Conservation (phyloP, 345 rosid genomes). For the Eucalyptus rudis region DNA sequence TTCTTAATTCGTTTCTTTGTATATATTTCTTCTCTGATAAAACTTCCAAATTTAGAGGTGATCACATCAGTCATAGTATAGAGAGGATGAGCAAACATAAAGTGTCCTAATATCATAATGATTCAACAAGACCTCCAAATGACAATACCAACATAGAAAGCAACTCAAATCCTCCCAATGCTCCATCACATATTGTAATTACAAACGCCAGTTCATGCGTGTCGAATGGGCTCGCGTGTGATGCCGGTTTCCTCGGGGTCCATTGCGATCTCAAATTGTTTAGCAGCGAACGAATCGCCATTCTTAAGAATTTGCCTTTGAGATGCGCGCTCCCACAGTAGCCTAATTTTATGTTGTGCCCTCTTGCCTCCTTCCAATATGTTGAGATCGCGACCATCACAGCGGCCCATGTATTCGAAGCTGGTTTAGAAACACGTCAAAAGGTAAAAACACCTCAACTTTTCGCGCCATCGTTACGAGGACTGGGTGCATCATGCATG, state of each 20-base stretch:
- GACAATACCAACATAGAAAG: background rate
- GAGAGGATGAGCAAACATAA: background rate
- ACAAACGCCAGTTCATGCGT: background rate
- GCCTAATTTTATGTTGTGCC: background rate
- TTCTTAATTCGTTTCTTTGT: background rate
- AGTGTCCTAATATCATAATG: background rate
- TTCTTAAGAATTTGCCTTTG: background rate
- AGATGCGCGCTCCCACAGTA: background rate
- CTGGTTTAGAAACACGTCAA: background rate
- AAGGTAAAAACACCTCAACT: background rate
- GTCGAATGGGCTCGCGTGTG: background rate
- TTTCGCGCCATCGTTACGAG: background rate
- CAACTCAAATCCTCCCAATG: background rate
- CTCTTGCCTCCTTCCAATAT: background rate
- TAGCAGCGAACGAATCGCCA: slow-evolving; percentile 13
- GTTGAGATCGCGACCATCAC: background rate
- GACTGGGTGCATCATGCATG: background rate
- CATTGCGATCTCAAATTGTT: slow-evolving; percentile 29
- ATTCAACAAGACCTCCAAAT: background rate
- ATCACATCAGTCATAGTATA: background rate
- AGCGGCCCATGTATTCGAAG: background rate
- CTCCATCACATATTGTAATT: background rate
- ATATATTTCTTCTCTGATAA: background rate
- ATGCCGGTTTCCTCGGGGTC: slow-evolving; percentile 26
- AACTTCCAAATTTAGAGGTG: background rate